Base-by-base conservation (phyloP, 2,329 filamentous ascomycete species). In the Hyphodiscus sp. region DNA sequence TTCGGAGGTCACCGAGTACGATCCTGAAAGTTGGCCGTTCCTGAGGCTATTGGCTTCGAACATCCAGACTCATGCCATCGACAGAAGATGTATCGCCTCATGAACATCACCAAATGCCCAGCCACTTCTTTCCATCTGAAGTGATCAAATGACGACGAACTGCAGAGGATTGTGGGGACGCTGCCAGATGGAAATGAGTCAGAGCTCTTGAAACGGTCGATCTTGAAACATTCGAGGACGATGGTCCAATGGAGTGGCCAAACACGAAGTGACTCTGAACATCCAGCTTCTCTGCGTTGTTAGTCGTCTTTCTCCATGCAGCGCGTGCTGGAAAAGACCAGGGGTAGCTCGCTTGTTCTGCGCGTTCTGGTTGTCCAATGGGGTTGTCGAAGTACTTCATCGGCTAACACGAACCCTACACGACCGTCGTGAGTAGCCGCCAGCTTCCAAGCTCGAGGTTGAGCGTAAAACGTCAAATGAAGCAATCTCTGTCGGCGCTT, bases 331-430 rank as follows among this genome's bases (percentile, higher is more conserved):
- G 49, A 49, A 41, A 41, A 16, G 30, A 41, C 44, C 45, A 53
- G 55, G 51, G 49, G 18, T 38, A 47, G 13, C 26, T 58, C 59
- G 60, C 54, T 55, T 57, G 50, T 51, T 46, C 26, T 52, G 56
- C 62, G 62, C 56, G 61, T 64, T 29, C 50, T 53, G 19, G 49
- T 11, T 20, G 33, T 45, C 63, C 60, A 67, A 63, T 63, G 4
- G 50, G 19, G 20, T 16, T 10, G 45, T 23, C 6, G 54, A 63
- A 53, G 45, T 11, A 44, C 41, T 9, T 33, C 45, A 18, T 55
- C 56, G 56, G 54, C 57, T 53, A 58, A 66, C 63, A 63, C 63
- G 65, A 65, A 51, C 53, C 52, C 61, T 52, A 62, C 63, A 63
- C 63, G 23, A 26, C 4, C 23, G 23, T 26, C 3, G 8, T 26